Conservation (phyloP, 176 grass and related monocot species). For the Hordeum vulgare region DNA sequence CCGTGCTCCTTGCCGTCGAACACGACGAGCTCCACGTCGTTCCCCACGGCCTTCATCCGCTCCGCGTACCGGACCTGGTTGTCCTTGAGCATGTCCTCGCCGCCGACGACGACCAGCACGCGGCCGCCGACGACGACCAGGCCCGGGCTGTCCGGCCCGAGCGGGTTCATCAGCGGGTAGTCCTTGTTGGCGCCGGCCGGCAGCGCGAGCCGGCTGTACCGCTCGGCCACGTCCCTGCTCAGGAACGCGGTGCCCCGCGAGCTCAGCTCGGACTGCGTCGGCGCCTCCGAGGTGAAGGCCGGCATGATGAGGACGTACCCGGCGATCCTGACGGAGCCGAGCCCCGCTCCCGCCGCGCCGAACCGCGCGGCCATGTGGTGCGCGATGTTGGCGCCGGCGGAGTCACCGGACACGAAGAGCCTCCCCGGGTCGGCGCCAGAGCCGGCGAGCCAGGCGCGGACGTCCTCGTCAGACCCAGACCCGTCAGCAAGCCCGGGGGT, state of each 20-base stretch:
- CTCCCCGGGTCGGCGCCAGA: slow-evolving; percentile 6
- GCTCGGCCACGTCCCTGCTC: slow-evolving; percentile 3
- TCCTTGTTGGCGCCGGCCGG: slow-evolving; percentile 22
- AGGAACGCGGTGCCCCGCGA: slow-evolving; percentile 10
- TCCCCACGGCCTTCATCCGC: slow-evolving; percentile 30
- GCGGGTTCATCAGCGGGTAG: slow-evolving; percentile 31
- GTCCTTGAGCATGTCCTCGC: slow-evolving; percentile 33
- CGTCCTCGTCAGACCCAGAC: background rate
- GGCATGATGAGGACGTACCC: slow-evolving; percentile 35
- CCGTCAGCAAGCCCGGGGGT: background rate
- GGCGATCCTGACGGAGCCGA: slow-evolving; percentile 9
- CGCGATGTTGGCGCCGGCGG: slow-evolving; percentile 34
- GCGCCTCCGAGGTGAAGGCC: slow-evolving; percentile 12
- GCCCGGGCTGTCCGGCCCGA: slow-evolving; percentile 12
- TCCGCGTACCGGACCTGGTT: slow-evolving; percentile 25
- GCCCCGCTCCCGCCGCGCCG: background rate
- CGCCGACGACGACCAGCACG: slow-evolving; percentile 31
- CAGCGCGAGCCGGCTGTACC: slow-evolving; percentile 20
- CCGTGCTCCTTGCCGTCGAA: slow-evolving; percentile 30
- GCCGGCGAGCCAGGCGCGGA: background rate
- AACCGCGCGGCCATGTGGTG: slow-evolving; percentile 45
- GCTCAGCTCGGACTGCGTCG: slow-evolving; percentile 25
- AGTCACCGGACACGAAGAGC: slow-evolving; percentile 30
- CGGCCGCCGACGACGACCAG: background rate
- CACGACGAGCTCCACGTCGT: slow-evolving; percentile 23